Conservation (phyloP, 2,329 filamentous ascomycete species). For the Talaromyces piceae region DNA sequence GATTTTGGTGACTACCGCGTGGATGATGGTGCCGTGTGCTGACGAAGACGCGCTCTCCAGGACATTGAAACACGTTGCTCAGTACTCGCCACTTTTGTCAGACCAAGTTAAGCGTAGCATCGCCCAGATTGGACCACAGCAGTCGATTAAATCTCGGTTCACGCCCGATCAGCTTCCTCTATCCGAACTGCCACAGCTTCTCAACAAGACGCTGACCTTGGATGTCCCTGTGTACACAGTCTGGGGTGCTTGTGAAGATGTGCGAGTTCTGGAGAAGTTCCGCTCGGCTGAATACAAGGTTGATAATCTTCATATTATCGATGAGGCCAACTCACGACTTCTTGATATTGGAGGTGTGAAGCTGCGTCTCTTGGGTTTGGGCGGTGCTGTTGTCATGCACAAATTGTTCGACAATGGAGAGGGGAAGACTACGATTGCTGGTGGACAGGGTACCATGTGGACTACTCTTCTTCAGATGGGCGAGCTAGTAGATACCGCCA, state of each 20-base stretch:
- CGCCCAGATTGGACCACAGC: conserved; percentile 59
- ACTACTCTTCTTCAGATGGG: conserved; percentile 97
- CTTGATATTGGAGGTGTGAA: conserved; percentile 94
- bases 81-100: conserved; percentile 90
- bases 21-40: background rate
- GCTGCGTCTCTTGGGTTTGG: conserved; percentile 83
- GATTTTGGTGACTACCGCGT: background rate
- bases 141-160: conserved; percentile 74
- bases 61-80: conserved; percentile 95
- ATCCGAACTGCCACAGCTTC: conserved; percentile 82
- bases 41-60: conserved; percentile 38
- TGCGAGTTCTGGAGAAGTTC: conserved; percentile 94
- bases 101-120: conserved; percentile 64
- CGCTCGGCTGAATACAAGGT: conserved; percentile 97
- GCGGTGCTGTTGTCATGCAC: conserved; percentile 98
- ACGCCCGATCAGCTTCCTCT: conserved; percentile 74
- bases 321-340: conserved; percentile 92
- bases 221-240: conserved; percentile 98
- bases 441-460: conserved; percentile 99
- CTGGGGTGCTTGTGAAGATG: conserved; percentile 98
- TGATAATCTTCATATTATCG: conserved; percentile 93
- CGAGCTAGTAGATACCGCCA: conserved; percentile 93
- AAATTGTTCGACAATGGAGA: conserved; percentile 99
- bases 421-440: conserved; percentile 93
- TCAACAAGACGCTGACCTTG: conserved; percentile 80